Percentiles rank a stretch among this genome's conserved stretches.
Evolutionary conservation across 2,329 filamentous ascomycete genomes (phyloP).

Genomic region (Shiraia bambusicola): DNA sequence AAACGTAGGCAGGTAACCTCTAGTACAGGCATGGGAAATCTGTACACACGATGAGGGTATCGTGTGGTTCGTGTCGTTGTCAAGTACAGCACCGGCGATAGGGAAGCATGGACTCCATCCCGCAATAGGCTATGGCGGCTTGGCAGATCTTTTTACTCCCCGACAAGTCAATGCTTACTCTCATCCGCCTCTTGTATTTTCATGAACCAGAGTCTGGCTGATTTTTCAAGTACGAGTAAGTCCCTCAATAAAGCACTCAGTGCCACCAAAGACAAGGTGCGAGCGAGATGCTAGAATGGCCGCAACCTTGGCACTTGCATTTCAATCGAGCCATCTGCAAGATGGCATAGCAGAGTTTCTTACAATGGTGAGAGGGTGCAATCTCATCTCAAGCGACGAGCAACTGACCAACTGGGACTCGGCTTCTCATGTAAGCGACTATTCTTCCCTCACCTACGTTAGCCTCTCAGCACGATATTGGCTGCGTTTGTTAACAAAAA

Average conservation of each 20-base stretch:
- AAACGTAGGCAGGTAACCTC: slow-evolving; percentile 33
- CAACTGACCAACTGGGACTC: slow-evolving; percentile 22
- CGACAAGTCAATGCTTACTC: slow-evolving; percentile 63
- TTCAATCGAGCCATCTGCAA: slow-evolving; percentile 42
- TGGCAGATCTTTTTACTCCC: too few relatives aligned
- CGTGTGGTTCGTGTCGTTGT: slow-evolving; percentile 24
- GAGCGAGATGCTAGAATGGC: slow-evolving; percentile 44
- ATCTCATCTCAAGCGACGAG: slow-evolving; percentile 36
- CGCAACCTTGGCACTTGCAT: slow-evolving; percentile 40
- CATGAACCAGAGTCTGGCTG: too few relatives aligned
- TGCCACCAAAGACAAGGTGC: slow-evolving; percentile 31
- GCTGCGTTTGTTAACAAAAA: not conserved
- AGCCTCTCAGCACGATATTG: not conserved
- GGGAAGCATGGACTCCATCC: slow-evolving; percentile 16
- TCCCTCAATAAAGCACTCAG: slow-evolving; percentile 42
- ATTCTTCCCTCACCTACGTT: too few relatives aligned
- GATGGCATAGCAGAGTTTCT: slow-evolving; percentile 42
- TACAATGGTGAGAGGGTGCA: slow-evolving; percentile 43
- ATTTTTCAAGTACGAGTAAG: slow-evolving; percentile 65
- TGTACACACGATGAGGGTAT: slow-evolving; percentile 11
- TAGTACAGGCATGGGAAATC: slow-evolving; percentile 28
- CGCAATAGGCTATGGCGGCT: slow-evolving; percentile 15
- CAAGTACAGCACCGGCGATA: slow-evolving; percentile 29
- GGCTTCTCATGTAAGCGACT: slow-evolving; percentile 30
- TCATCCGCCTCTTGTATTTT: slow-evolving; percentile 64